phyloP scores from a whole-genome alignment of 768 basidiomycete species.

The Mycena amicta region DNA sequence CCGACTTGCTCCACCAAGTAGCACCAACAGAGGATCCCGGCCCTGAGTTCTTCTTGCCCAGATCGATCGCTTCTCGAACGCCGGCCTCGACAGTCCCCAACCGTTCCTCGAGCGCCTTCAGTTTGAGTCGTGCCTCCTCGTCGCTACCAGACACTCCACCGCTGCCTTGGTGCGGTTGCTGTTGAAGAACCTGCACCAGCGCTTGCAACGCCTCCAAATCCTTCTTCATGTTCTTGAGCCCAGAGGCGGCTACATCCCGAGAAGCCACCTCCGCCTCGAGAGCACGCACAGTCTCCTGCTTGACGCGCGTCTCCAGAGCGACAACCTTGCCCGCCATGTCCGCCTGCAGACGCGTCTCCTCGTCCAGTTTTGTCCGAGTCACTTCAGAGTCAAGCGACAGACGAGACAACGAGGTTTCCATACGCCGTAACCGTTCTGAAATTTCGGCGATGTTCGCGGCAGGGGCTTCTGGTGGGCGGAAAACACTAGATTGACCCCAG shows the following conservation, averaged over 20 bases:
- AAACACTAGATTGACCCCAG: conserved; percentile 34
- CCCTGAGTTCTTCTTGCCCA: conserved; percentile 14
- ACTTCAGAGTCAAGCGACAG: conserved; percentile 60
- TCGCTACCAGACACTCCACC: conserved; percentile 38
- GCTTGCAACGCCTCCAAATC: conserved; percentile 58
- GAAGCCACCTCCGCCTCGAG: conserved; percentile 57
- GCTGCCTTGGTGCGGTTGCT: conserved; percentile 21
- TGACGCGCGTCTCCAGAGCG: conserved; percentile 48
- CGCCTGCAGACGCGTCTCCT: conserved; percentile 49
- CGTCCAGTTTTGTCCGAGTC: conserved; percentile 52
- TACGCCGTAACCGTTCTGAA: conserved; percentile 57
- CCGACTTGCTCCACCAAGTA: conserved; percentile 76
- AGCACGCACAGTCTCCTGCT: conserved; percentile 45
- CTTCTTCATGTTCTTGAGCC: conserved; percentile 51
- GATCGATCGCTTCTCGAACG: conserved; percentile 20
- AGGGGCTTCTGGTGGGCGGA: conserved; percentile 58
- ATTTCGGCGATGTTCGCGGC: conserved; percentile 70
- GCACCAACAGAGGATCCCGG: conserved; percentile 36
- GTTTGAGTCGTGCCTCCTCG: conserved; percentile 56
- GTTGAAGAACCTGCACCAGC: conserved; percentile 37
- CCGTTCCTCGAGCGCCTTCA: conserved; percentile 64
- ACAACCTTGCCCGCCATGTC: conserved; percentile 60
- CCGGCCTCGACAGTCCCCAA: conserved; percentile 47
- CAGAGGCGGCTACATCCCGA: conserved; percentile 45
- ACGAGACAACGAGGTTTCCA: conserved; percentile 65